These are phyloP conservation scores for Candida koratica DNA, from an alignment of 805 yeast species.

Conservation along the genomic window DNA sequence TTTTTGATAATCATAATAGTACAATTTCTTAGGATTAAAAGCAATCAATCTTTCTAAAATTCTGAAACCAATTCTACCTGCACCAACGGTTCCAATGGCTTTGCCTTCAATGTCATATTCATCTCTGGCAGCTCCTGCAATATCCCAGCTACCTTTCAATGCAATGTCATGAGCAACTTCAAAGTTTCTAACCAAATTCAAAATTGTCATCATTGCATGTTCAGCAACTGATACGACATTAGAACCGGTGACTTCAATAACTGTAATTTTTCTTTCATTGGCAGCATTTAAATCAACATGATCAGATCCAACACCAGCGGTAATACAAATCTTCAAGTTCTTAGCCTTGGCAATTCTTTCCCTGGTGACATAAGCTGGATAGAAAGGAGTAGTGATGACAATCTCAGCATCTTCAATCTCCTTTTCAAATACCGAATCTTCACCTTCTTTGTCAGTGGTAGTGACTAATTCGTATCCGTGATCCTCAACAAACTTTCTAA, in stretches of 20 bases:
- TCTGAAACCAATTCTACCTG: constrained; percentile 77
- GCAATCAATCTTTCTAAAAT: constrained; percentile 68
- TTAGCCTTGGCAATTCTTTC: constrained; percentile 67
- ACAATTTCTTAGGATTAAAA: constrained; percentile 68
- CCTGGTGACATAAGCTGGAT: constrained; percentile 69
- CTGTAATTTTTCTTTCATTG: constrained; percentile 59
- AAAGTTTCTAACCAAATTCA: constrained; percentile 68
- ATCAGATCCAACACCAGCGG: constrained; percentile 86
- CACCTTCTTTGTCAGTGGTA: constrained; percentile 68
- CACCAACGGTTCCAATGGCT: constrained; percentile 75
- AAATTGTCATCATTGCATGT: constrained; percentile 71
- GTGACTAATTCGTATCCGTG: constrained; percentile 65
- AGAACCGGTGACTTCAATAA: constrained; percentile 78
- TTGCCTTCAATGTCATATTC: constrained; percentile 74
- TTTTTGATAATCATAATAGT: constrained; percentile 72
- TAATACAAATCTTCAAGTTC: constrained; percentile 63
- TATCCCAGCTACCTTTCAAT: constrained; percentile 62
- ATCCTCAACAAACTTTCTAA: constrained; percentile 57
- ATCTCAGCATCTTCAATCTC: constrained; percentile 70
- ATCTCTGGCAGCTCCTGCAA: constrained; percentile 70
- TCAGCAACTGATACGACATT: constrained; percentile 80
- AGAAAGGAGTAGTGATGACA: constrained; percentile 79
- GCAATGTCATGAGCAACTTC: constrained; percentile 76
- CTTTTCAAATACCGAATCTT: constrained; percentile 53
- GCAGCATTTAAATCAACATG: constrained; percentile 73